phyloP scores from a whole-genome alignment of 2,329 filamentous ascomycete genomes.

The Trichoderma cornu-damae region DNA sequence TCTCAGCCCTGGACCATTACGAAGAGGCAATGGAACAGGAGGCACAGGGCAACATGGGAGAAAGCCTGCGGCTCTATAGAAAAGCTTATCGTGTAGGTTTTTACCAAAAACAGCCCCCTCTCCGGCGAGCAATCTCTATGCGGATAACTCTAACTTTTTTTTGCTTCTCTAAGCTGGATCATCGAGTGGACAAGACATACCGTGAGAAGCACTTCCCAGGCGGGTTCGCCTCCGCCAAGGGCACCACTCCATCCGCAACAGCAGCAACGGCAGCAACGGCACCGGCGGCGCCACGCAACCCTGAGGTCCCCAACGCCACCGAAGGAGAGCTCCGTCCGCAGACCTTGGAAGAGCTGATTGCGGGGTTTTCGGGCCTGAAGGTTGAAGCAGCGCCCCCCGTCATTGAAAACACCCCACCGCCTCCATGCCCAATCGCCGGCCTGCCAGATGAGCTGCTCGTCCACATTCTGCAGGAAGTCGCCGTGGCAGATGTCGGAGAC shows the following conservation, averaged over 20 bases:
- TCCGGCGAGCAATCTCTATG: no score
- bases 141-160: not conserved
- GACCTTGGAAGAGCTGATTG: constrained; percentile 63
- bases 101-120: no score
- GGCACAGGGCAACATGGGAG: constrained; percentile 74
- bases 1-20: constrained; percentile 84
- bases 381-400: constrained; percentile 64
- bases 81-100: constrained; percentile 74
- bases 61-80: constrained; percentile 82
- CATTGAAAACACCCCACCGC: constrained; percentile 65
- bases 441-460: constrained; percentile 81
- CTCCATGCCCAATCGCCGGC: constrained; percentile 71
- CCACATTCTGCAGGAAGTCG: constrained; percentile 70
- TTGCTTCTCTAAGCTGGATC: constrained; percentile 62
- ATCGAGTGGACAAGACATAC: constrained; percentile 77
- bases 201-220: constrained; percentile 85
- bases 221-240: constrained; percentile 40
- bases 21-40: constrained; percentile 89
- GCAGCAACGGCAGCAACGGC: constrained; percentile 22
- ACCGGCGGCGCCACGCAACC: constrained; percentile 21
- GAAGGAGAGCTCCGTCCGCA: constrained; percentile 36
- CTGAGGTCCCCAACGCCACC: constrained; percentile 14
- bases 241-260: constrained; percentile 26
- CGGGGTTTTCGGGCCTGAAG: constrained; percentile 64
- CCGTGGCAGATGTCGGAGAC: constrained; percentile 67